Evolutionary conservation across 305 asterid genomes (phyloP), one percentile per base, ranked within the genome.

Genomic region (Plantago lanceolata): DNA sequence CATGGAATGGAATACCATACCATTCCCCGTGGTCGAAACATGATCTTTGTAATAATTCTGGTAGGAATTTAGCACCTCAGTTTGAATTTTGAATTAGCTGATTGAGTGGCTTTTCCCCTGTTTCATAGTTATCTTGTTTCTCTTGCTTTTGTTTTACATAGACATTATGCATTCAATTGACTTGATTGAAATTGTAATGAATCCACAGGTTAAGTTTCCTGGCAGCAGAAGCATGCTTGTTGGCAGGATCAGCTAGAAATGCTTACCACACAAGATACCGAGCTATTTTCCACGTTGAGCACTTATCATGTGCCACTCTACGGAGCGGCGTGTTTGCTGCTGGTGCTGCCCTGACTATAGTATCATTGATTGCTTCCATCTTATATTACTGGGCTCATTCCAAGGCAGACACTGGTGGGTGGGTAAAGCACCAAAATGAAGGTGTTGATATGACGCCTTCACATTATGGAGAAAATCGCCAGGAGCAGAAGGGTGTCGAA

Each of bases 311-410:
- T 65, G 86, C 94, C 73, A 90, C 86, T 28, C 94, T 93, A 15
- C 89, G 95, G 52, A 85, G 87, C 78, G 99, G 99, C n/a, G 96
- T 93, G 19, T 93, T 93, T 76, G 99, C 95, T 20, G 96, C 96
- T 4, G 97, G 90, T 8, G 97, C 96, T 21, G 87, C 96, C 47
- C 70, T 93, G 20, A 73, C 87, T 11, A 71, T 93, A 63, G 19
- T 86, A 28, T 79, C 94, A 11, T 78, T 93, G 97, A 61, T 72
- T 0, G 84, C 84, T 48, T 78, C 96, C 48, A 43, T 70, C 61
- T 35, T 73, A 62, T 90, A 93, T 71, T 93, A 90, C 72, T 85
- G 96, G 96, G 54, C 81, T 13, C 94, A 90, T 64, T 67, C 86
- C 51, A 89, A 79, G 78, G 94, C 96, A 1, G 95, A 89, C 57